These are phyloP conservation scores for Wallacemonas collosoma DNA, from an alignment of 208 protist species.

Conservation along the genomic window DNA sequence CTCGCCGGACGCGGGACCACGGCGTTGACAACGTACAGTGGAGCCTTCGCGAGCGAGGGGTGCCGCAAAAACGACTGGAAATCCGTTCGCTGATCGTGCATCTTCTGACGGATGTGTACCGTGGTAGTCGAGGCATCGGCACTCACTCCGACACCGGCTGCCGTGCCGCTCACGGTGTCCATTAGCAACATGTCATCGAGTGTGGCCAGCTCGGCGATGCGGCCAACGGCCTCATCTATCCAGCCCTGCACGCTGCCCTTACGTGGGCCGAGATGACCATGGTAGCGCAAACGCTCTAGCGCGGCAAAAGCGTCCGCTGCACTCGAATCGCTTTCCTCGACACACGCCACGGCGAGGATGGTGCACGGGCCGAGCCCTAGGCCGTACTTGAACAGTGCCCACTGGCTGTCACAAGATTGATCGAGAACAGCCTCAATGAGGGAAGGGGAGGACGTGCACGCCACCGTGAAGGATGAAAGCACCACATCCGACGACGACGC, in stretches of 20 bases:
- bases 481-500: constrained; percentile 31
- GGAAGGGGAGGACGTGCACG: constrained; percentile 19
- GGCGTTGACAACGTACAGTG: constrained; percentile 14
- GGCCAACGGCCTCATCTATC: constrained; percentile 17
- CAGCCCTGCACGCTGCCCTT: constrained; percentile 36
- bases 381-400: constrained; percentile 45
- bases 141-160: neutral
- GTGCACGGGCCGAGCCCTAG: constrained; percentile 46
- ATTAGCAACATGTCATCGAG: constrained; percentile 14
- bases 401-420: constrained; percentile 39
- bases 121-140: neutral
- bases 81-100: neutral
- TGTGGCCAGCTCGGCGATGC: constrained; percentile 11
- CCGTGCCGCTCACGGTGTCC: constrained; percentile 8
- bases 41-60: neutral
- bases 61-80: neutral
- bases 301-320: constrained; percentile 41
- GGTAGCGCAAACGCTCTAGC: constrained; percentile 36
- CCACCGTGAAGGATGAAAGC: constrained; percentile 46
- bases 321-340: constrained; percentile 45
- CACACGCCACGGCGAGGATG: constrained; percentile 25
- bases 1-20: neutral
- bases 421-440: constrained; percentile 38
- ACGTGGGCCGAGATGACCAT: constrained; percentile 30
- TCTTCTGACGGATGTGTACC: neutral